Base-by-base conservation (phyloP, 2,329 filamentous ascomycete species). In the Sarocladium kiliense region DNA sequence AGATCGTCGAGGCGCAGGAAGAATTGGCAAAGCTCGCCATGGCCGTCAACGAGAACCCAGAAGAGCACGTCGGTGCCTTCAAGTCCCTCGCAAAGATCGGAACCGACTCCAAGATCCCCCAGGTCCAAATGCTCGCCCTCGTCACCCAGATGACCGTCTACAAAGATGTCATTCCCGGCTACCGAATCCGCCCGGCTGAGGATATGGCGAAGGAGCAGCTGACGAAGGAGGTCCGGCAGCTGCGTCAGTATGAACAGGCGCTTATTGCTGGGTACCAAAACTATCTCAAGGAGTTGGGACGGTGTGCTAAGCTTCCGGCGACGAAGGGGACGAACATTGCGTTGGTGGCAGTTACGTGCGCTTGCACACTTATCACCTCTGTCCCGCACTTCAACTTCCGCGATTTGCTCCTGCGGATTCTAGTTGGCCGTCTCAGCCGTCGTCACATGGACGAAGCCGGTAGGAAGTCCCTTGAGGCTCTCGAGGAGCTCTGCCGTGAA, bases 371-470 rank as follows among this genome's bases (percentile, higher is more conserved):
- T 16, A 73, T 97, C 39, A 83, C 82, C 19, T 79, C 87, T 1
- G 91, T 97, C 1, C 90, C 94, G 3, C 95, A 99, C 74, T 99
- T 99, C 82, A 99, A 99, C 76, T 97, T 96, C 71, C 87, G 94
- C 39, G 81, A 79, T 50, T 93, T 99, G 54, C 76, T 99, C 54
- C 74, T 99, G 58, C 91, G 89, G 70, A 93, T 97, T 56, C 68
- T 99, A 14, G 86, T 96, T 21, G 85, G 85, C 62, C 94, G 94
- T 68, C 77, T 99, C 34, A 91, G 89, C 64, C 81, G 79, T 56
- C 83, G 85, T 62, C 81, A 80, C 54, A 73, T 89, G 1, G 89
- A 95, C 65, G 79, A 78, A 2, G 87, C 95, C 59, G 94, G 91
- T 61, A 70, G 81, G 59, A 92, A 89, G 68, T 95, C 90, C 62